Evolutionary conservation across 306 rosid species (phyloP).

Genomic region (Inga laurina): DNA sequence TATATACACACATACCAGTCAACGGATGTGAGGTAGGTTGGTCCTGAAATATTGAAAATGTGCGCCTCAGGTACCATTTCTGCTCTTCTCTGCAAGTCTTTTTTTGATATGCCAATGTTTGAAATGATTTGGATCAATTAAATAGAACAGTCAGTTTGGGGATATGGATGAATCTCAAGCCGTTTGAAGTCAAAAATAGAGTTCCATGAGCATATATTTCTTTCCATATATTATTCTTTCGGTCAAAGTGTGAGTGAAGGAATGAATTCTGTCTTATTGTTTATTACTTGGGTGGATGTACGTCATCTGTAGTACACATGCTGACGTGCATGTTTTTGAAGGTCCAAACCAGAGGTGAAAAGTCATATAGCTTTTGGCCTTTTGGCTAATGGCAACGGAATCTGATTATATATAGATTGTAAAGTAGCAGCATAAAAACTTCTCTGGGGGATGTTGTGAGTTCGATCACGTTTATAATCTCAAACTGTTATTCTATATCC

Average conservation of each 20-base stretch:
- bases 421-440: no score
- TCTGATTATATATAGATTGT: no score
- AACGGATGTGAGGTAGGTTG: constrained; percentile 29
- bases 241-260: background rate
- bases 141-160: background rate
- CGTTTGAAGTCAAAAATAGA: background rate
- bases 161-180: background rate
- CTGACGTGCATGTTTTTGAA: background rate
- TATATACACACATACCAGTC: constrained; percentile 18
- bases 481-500: no score
- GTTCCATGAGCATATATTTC: background rate
- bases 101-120: background rate
- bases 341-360: background rate
- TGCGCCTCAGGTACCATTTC: background rate
- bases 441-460: no score
- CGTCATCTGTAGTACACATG: background rate
- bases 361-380: background rate
- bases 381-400: background rate
- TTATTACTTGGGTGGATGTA: background rate
- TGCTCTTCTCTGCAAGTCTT: background rate
- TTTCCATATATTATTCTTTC: background rate
- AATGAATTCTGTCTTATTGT: background rate
- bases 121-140: background rate
- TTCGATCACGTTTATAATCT: no score
- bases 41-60: constrained; percentile 26